Conservation (phyloP, 2,329 filamentous ascomycete genomes). For the Pseudocercospora crystallina region DNA sequence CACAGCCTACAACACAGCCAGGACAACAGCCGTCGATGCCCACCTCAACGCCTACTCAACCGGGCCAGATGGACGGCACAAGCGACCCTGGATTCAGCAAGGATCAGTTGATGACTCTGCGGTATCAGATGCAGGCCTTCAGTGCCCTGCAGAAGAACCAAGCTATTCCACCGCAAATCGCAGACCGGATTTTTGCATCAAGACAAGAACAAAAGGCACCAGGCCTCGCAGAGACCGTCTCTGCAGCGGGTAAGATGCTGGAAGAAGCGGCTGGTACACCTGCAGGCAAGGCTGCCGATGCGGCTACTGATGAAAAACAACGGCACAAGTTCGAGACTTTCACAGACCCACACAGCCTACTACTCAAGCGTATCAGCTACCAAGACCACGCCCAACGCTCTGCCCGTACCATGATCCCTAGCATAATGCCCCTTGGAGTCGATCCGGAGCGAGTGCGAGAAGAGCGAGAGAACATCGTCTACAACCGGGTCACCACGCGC, state of each 20-base stretch:
- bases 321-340: constrained; percentile 67
- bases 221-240: constrained; percentile 41
- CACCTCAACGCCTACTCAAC: constrained; percentile 20
- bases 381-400: constrained; percentile 73
- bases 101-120: constrained; percentile 75
- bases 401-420: constrained; percentile 77
- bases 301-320: constrained; percentile 31
- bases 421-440: constrained; percentile 83
- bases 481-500: constrained; percentile 83
- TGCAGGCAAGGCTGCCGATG: constrained; percentile 41
- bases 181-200: constrained; percentile 78
- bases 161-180: constrained; percentile 73
- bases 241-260: constrained; percentile 51
- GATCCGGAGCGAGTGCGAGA: constrained; percentile 83
- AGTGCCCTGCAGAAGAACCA: constrained; percentile 86
- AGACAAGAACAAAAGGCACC: constrained; percentile 58
- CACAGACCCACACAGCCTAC: constrained; percentile 66
- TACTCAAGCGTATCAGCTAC: constrained; percentile 68
- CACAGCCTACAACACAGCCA: constrained; percentile 14
- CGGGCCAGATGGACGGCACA: constrained; percentile 20
- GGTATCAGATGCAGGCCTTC: constrained; percentile 88
- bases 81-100: constrained; percentile 55
- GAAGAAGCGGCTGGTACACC: constrained; percentile 48
- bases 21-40: constrained; percentile 23
- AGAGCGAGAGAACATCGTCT: constrained; percentile 82